Conservation (phyloP, 192 early-diverging fungal genomes). For the Umbelopsis sp. region DNA sequence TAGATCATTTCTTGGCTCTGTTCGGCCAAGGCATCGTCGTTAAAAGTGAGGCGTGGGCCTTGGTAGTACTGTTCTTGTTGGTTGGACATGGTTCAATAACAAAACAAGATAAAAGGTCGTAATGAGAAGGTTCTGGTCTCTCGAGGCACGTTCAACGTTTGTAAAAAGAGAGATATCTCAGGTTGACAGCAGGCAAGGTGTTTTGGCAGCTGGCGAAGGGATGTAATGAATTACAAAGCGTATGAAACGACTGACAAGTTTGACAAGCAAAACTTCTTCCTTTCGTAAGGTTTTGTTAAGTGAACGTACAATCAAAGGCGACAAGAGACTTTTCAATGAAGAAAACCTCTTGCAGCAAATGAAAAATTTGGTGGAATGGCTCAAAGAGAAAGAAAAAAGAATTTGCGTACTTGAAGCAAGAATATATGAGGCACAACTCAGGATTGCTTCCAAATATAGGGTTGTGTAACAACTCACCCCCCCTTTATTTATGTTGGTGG, state of each 20-base stretch:
- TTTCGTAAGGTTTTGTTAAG: slow-evolving; percentile 17
- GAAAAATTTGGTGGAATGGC: slow-evolving; percentile 20
- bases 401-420: background rate
- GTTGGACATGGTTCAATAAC: slow-evolving; percentile 19
- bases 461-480: background rate
- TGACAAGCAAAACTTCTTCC: slow-evolving; percentile 1
- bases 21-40: slow-evolving; percentile 1
- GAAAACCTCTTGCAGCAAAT: slow-evolving; percentile 20
- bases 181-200: background rate
- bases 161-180: background rate
- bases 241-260: background rate
- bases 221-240: background rate
- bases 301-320: slow-evolving; percentile 1
- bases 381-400: slow-evolving; percentile 21
- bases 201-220: background rate
- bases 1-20: slow-evolving; percentile 17
- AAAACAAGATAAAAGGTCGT: background rate
- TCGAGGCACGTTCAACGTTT: slow-evolving; percentile 10
- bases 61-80: slow-evolving; percentile 21
- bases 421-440: background rate
- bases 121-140: background rate
- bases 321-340: slow-evolving; percentile 19
- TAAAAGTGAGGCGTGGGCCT: slow-evolving; percentile 18
- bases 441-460: background rate
- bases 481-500: background rate